Percentiles rank a stretch among this genome's conserved stretches.
These are phyloP conservation scores for Neophaeococcomyces aloes DNA, from an alignment of 2,329 filamentous ascomycete genomes.

Conservation along the genomic window DNA sequence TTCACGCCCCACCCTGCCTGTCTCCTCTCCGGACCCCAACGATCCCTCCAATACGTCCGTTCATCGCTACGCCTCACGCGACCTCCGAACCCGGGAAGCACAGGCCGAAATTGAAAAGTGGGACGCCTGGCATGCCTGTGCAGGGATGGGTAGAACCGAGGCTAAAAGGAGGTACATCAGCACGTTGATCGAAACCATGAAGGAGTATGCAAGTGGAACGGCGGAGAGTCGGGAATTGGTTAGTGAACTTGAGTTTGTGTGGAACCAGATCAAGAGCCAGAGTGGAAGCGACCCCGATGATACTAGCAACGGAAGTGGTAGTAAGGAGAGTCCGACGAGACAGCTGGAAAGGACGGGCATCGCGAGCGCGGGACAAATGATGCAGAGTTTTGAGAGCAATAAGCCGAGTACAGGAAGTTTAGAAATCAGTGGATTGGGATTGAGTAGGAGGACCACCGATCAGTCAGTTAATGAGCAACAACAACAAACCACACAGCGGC, in stretches of 20 bases:
- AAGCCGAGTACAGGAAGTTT: constrained; percentile 35
- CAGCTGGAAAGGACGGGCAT: constrained; percentile 9
- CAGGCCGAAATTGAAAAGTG: constrained; percentile 27
- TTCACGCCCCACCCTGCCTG: constrained; percentile 55
- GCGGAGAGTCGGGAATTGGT: constrained; percentile 75
- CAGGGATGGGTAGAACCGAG: constrained; percentile 73
- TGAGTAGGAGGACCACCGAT: neutral
- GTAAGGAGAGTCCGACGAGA: constrained; percentile 1
- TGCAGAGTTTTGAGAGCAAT: constrained; percentile 23
- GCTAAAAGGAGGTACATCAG: constrained; percentile 91
- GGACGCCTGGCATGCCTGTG: constrained; percentile 92
- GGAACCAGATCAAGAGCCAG: constrained; percentile 72
- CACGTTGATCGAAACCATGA: constrained; percentile 92
- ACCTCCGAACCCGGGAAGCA: constrained; percentile 35
- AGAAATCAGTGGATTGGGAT: constrained; percentile 25
- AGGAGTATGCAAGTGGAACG: constrained; percentile 78
- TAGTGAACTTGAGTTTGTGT: constrained; percentile 93
- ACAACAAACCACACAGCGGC: constrained; percentile 5
- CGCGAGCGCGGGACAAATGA: constrained; percentile 24
- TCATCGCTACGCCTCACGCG: constrained; percentile 19
- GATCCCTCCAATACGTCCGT: constrained; percentile 11
- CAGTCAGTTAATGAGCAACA: constrained; percentile 10
- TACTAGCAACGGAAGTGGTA: constrained; percentile 8
- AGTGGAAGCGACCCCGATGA: constrained; percentile 7
- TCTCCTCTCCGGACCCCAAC: constrained; percentile 12